These are phyloP conservation scores for Paecilomyces niveus DNA, from an alignment of 2,329 filamentous ascomycete genomes.

Conservation along the genomic window DNA sequence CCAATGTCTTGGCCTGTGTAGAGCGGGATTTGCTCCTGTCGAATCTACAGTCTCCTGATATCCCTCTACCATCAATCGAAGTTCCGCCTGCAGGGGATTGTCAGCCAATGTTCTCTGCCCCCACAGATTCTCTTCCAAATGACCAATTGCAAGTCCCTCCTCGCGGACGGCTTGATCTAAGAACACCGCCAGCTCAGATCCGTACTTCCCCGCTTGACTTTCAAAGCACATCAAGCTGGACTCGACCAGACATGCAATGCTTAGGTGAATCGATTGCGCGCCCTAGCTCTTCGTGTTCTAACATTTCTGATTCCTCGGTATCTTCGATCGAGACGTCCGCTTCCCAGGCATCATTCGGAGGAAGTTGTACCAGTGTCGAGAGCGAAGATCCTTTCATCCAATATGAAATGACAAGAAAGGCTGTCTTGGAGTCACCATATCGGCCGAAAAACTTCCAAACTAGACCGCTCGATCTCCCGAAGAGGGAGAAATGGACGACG, in stretches of 20 bases:
- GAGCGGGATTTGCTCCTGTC: constrained; percentile 28
- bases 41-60: constrained; percentile 26
- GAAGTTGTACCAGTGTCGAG: constrained; percentile 56
- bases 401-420: constrained; percentile 30
- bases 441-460: constrained; percentile 21
- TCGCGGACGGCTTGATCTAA: constrained; percentile 29
- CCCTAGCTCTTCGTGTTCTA: constrained; percentile 52
- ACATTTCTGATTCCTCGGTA: constrained; percentile 55
- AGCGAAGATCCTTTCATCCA: constrained; percentile 54
- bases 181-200: constrained; percentile 41
- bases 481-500: constrained; percentile 44
- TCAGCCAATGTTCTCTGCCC: constrained; percentile 16
- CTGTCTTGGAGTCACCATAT: constrained; percentile 31
- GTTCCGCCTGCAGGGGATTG: constrained; percentile 22
- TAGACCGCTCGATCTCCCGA: constrained; percentile 16
- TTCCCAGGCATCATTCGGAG: constrained; percentile 51
- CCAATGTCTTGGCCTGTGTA: constrained; percentile 26
- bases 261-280: constrained; percentile 43
- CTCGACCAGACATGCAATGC: constrained; percentile 21
- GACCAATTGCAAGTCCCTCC: constrained; percentile 34
- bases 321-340: constrained; percentile 52
- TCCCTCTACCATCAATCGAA: constrained; percentile 39
- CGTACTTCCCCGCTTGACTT: constrained; percentile 28
- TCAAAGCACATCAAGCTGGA: constrained; percentile 22
- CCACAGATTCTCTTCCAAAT: constrained; percentile 19